Percentiles rank a stretch among this genome's conserved stretches.
Conservation (phyloP, 345 rosid genomes). For the Brassica cretica region DNA sequence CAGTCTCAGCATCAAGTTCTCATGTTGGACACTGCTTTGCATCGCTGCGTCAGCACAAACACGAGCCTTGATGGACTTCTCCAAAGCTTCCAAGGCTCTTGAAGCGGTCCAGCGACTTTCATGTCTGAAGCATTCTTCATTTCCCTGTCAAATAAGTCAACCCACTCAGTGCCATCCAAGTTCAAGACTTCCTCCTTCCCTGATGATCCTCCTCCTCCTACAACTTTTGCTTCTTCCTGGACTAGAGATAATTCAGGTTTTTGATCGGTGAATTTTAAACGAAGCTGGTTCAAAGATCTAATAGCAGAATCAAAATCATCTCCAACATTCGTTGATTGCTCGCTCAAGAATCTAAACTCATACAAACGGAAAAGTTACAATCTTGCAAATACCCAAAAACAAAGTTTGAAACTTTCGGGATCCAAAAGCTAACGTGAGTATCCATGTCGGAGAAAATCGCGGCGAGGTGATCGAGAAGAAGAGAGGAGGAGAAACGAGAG, state of each 20-base stretch:
- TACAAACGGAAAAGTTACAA: slow-evolving; percentile 5
- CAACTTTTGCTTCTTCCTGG: slow-evolving; percentile 40
- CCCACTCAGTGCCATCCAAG: slow-evolving; percentile 74
- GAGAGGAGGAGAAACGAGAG: slow-evolving; percentile 45
- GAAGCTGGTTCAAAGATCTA: slow-evolving; percentile 77
- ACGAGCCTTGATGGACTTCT: slow-evolving; percentile 33
- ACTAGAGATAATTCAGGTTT: slow-evolving; percentile 33
- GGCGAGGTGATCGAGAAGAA: slow-evolving; percentile 53
- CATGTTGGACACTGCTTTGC: too few relatives aligned
- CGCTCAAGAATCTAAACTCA: slow-evolving; percentile 69
- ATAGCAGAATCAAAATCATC: slow-evolving; percentile 87
- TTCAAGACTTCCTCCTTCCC: slow-evolving; percentile 39
- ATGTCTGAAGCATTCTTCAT: slow-evolving; percentile 68
- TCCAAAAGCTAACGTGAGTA: slow-evolving; percentile 45
- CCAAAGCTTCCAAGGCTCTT: slow-evolving; percentile 27
- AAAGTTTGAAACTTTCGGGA: background rate
- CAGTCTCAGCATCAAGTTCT: slow-evolving; percentile 50
- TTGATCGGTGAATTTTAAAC: slow-evolving; percentile 57
- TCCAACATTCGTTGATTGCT: slow-evolving; percentile 74
- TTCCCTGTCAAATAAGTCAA: slow-evolving; percentile 74
- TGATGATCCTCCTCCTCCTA: too few relatives aligned
- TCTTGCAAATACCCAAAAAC: background rate
- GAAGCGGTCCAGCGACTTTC: background rate
- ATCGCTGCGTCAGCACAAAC: too few relatives aligned
- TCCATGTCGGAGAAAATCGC: slow-evolving; percentile 78